These are phyloP conservation scores for Kokia cookei DNA, from an alignment of 441 rosid species.

Conservation along the genomic window DNA sequence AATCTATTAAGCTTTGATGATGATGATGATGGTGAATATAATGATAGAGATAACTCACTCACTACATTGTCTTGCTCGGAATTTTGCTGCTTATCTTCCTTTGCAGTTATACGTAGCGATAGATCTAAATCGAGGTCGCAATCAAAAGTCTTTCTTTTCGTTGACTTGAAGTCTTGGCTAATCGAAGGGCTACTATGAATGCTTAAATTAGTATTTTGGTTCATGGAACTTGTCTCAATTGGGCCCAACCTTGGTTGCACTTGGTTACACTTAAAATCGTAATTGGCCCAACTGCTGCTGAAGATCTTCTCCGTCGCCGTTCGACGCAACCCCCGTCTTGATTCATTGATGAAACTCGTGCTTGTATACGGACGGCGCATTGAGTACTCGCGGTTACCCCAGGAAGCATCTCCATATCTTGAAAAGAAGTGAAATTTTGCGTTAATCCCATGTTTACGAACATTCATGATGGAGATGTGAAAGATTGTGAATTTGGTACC, in stretches of 20 bases:
- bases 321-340: conserved; percentile 25
- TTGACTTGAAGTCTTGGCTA: conserved; percentile 16
- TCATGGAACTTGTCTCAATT: background rate
- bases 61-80: conserved; percentile 31
- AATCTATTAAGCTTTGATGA: conserved; percentile 41
- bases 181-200: background rate
- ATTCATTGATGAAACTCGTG: conserved; percentile 34
- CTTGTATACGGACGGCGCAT: conserved; percentile 20
- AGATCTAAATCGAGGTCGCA: conserved; percentile 53
- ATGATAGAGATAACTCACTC: conserved; percentile 54
- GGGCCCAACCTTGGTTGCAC: conserved; percentile 10
- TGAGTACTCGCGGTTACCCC: conserved; percentile 38
- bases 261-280: conserved; percentile 16
- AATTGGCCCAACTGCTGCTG: conserved; percentile 11
- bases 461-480: background rate
- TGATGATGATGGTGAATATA: conserved; percentile 31
- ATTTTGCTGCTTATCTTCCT: background rate
- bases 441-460: background rate
- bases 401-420: conserved; percentile 51
- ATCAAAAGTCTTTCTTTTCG: conserved; percentile 42
- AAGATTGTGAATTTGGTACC: conserved; percentile 23
- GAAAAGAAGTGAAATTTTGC: background rate
- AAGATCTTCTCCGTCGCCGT: conserved; percentile 28
- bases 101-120: conserved; percentile 38
- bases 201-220: background rate